Evolutionary conservation across 805 yeast genomes (phyloP).

Genomic region (Sporopachydermia quercuum): DNA sequence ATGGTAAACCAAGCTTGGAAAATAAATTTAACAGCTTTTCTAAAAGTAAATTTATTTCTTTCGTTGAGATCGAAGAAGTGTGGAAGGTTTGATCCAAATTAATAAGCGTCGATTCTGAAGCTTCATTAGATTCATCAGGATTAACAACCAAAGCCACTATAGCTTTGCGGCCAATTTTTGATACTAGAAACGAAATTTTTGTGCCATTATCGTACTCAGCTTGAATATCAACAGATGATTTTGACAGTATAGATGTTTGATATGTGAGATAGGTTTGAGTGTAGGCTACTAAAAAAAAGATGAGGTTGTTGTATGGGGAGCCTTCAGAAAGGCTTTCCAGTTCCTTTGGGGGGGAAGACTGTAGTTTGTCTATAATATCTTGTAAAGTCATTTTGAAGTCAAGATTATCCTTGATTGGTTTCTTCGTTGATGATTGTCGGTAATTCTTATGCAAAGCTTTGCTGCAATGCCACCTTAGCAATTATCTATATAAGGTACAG

Average conservation of each 20-base stretch:
- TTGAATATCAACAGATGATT: background rate
- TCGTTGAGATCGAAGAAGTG: background rate
- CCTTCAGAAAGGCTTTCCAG: too few species aligned
- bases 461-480: too few species aligned
- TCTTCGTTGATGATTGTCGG: too few species aligned
- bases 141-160: background rate
- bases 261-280: background rate
- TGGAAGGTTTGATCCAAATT: background rate
- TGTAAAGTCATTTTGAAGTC: too few species aligned
- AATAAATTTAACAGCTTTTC: constrained; percentile 7
- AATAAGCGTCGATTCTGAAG: background rate
- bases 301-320: too few species aligned
- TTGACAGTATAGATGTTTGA: background rate
- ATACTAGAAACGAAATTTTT: background rate
- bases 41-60: background rate
- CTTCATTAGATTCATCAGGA: background rate
- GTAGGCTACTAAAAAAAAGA: background rate
- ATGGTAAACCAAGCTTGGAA: background rate
- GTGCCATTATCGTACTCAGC: background rate
- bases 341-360: too few species aligned
- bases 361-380: too few species aligned
- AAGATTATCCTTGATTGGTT: too few species aligned
- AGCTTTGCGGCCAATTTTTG: background rate
- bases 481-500: too few species aligned
- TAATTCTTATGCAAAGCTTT: too few species aligned